Evolutionary conservation across 2,329 filamentous ascomycete species (phyloP).

Genomic region (Sporothrix dimorphospora): DNA sequence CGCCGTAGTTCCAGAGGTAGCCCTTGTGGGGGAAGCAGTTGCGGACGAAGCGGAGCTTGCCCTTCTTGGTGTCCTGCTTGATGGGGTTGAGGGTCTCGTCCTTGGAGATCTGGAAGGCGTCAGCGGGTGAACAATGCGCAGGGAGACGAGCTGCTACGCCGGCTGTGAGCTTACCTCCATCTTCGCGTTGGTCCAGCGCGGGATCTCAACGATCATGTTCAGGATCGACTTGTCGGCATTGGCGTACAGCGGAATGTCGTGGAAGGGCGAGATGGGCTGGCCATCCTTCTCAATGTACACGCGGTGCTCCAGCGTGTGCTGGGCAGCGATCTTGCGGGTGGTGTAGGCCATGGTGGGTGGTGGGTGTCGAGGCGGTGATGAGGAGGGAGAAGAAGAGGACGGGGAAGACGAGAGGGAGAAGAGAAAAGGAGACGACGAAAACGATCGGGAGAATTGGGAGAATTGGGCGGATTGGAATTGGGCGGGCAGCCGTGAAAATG

Average conservation of each 20-base stretch:
- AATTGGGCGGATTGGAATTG: slow-evolving; percentile 9
- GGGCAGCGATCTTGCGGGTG: slow-evolving; percentile 82
- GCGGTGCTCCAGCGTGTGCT: slow-evolving; percentile 95
- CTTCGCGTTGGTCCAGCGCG: slow-evolving; percentile 99
- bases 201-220: slow-evolving; percentile 99
- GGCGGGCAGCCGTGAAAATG: slow-evolving; percentile 19
- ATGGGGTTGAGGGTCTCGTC: slow-evolving; percentile 98
- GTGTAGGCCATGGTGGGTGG: slow-evolving; percentile 64
- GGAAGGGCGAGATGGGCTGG: slow-evolving; percentile 89
- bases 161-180: slow-evolving; percentile 94
- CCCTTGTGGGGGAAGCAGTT: slow-evolving; percentile 99
- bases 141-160: background rate
- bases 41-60: slow-evolving; percentile 97
- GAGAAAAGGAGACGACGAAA: slow-evolving; percentile 1
- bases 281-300: slow-evolving; percentile 99
- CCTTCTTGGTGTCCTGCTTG: slow-evolving; percentile 99
- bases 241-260: slow-evolving; percentile 97
- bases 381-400: slow-evolving; percentile 27
- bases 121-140: slow-evolving; percentile 11
- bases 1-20: slow-evolving; percentile 99
- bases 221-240: slow-evolving; percentile 93
- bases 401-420: slow-evolving; percentile 27
- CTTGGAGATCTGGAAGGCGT: slow-evolving; percentile 80
- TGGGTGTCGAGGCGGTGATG: slow-evolving; percentile 30
- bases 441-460: background rate